phyloP scores from a whole-genome alignment of 2,329 filamentous ascomycete genomes.

The Calonectria fujianensis region DNA sequence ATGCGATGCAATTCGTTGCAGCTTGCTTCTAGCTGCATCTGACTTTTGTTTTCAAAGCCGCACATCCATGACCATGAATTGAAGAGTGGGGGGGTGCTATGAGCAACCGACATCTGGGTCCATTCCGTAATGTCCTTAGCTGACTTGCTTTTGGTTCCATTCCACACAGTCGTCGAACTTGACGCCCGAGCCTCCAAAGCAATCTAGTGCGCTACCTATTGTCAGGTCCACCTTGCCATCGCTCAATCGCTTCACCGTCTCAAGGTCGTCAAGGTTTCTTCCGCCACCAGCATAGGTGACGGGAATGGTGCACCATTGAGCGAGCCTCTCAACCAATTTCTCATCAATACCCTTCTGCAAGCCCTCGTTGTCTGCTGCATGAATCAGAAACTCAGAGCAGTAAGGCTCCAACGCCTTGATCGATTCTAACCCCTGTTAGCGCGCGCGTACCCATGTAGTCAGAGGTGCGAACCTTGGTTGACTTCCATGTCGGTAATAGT shows the following conservation, averaged over 20 bases:
- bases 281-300: constrained; percentile 99
- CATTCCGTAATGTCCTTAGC: constrained; percentile 17
- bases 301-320: constrained; percentile 91
- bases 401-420: constrained; percentile 90
- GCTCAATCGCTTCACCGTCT: constrained; percentile 87
- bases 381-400: constrained; percentile 97
- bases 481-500: constrained; percentile 98
- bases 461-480: constrained; percentile 78
- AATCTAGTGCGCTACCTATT: constrained; percentile 96
- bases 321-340: constrained; percentile 83
- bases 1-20: constrained; percentile 42
- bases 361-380: constrained; percentile 97
- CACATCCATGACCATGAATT: constrained; percentile 32
- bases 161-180: constrained; percentile 90
- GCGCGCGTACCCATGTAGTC: constrained; percentile 10
- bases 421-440: constrained; percentile 74
- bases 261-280: constrained; percentile 86
- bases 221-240: constrained; percentile 91
- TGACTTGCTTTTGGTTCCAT: constrained; percentile 81
- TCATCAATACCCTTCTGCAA: constrained; percentile 94
- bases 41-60: constrained; percentile 25
- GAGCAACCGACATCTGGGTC: constrained; percentile 30
- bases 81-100: constrained; percentile 17
- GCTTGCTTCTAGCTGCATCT: constrained; percentile 41
- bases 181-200: constrained; percentile 92